These are phyloP conservation scores for Magnaporthiopsis incrustans DNA, from an alignment of 2,329 filamentous ascomycete genomes.

Conservation along the genomic window DNA sequence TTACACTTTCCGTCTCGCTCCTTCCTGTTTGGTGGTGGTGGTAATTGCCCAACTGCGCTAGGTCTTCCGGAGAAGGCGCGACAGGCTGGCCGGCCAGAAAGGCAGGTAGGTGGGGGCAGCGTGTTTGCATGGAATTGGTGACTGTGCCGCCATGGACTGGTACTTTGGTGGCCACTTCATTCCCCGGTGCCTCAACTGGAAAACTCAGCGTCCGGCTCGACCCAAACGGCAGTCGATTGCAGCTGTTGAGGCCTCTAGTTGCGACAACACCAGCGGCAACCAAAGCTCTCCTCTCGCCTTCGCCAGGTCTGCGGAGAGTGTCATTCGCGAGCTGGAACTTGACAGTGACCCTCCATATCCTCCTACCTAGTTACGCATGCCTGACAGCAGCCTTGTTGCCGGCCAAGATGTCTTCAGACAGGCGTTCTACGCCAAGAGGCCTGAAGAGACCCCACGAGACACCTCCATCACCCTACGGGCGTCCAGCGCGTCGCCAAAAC, in stretches of 20 bases:
- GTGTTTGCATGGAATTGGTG: too few relatives aligned
- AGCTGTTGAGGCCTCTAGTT: too few relatives aligned
- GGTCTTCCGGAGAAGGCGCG: background rate
- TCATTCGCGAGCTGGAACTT: background rate
- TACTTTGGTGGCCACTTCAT: too few relatives aligned
- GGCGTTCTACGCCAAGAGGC: background rate
- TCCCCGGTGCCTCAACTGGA: too few relatives aligned
- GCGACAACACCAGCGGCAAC: too few relatives aligned
- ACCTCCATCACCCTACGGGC: background rate
- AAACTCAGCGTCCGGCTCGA: too few relatives aligned
- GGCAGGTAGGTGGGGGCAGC: too few relatives aligned
- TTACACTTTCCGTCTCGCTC: too few relatives aligned
- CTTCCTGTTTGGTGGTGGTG: background rate
- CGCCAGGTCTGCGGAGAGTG: too few relatives aligned
- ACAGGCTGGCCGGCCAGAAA: background rate
- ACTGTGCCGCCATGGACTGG: too few relatives aligned
- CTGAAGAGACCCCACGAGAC: background rate
- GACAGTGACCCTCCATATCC: background rate
- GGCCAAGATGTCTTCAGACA: background rate
- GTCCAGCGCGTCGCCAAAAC: slow-evolving; percentile 3
- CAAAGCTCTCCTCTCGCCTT: too few relatives aligned
- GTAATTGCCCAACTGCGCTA: background rate
- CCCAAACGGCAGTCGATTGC: too few relatives aligned
- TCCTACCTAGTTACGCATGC: background rate
- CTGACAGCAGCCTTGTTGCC: background rate